Base-by-base conservation (phyloP, 1,284 basidiomycete genomes). In the Pseudozyma hubeiensis region DNA sequence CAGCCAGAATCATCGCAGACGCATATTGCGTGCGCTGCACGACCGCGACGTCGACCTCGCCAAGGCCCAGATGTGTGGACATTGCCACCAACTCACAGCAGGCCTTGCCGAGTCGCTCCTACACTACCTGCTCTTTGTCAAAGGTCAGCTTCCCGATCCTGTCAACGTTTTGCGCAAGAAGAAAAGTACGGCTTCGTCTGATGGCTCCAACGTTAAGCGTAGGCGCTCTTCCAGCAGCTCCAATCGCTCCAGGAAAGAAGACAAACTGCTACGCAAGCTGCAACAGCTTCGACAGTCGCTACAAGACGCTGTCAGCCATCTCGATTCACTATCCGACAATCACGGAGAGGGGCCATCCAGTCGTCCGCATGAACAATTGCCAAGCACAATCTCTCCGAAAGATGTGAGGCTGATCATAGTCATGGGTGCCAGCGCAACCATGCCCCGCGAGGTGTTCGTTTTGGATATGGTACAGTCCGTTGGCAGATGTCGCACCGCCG, bases 121-220 rank as follows among this genome's bases (percentile, higher is more conserved):
- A 5, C 68, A 75, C 19, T 61, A 77, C 43, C 51, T 77, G 5
- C 69, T 79, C 2, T 79, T 75, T 46, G 60, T 66, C 6, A 66
- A 73, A 33, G 69, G 63, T 5, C 78, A 79, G 49, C 53, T 78
- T 7, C 69, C 75, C 29, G 62, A 67, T 34, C 68, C 64, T 11
- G 63, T 78, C 58, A 69, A 55, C 40, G 24, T 65, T 9, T 30
- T 62, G 16, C 65, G 51, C 8, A 60, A 58, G 41, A 54, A 40
- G 34, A 55, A 44, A n/a, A 44, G 51, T 10, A 8, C 33, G 24
- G 2, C 43, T 0, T 40, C 11, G 1, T 5, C 24, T 34, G 17
- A 30, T 30, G 8, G 40, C 43, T 0, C 51, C 30, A 3, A 14
- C 30, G 29, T 47, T 19, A 13, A 24, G 30, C 33, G 52, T 17